phyloP scores from a whole-genome alignment of 2,329 filamentous ascomycete genomes.

The Penicillium sp. region DNA sequence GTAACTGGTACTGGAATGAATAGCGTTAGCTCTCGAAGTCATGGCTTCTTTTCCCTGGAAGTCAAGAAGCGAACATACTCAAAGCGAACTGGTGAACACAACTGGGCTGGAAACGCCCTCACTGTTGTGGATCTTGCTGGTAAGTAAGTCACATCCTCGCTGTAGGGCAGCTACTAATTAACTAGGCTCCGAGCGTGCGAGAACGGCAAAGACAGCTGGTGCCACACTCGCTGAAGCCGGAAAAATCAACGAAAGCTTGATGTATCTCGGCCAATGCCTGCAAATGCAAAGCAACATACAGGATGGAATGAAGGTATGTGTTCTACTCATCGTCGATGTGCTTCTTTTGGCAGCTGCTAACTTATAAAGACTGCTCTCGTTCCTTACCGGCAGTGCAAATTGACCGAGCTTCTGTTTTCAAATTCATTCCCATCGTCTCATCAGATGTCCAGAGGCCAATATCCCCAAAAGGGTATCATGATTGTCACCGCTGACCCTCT shows the following conservation, averaged over 20 bases:
- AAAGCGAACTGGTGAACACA: constrained; percentile 53
- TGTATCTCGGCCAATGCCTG: constrained; percentile 96
- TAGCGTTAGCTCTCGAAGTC: constrained; percentile 85
- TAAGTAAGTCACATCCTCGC: constrained; percentile 27
- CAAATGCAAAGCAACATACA: constrained; percentile 87
- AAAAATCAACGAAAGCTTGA: constrained; percentile 97
- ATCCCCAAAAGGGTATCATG: constrained; percentile 89
- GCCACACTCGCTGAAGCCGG: constrained; percentile 91
- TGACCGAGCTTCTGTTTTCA: constrained; percentile 82
- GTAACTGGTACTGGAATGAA: constrained; percentile 92
- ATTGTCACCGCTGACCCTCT: constrained; percentile 91
- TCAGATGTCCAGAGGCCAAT: constrained; percentile 53
- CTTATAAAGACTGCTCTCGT: constrained; percentile 64
- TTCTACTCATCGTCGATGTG: not conserved
- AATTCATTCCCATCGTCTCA: constrained; percentile 73
- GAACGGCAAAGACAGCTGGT: constrained; percentile 90
- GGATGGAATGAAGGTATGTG: constrained; percentile 67
- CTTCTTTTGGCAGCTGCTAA: constrained; percentile 14
- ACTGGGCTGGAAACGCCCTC: constrained; percentile 75
- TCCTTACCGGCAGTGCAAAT: constrained; percentile 78
- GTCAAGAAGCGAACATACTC: constrained; percentile 72
- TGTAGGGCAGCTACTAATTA: constrained; percentile 21
- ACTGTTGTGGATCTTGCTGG: constrained; percentile 91
- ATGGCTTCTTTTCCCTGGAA: constrained; percentile 95
- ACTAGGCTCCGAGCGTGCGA: constrained; percentile 76